phyloP scores from a whole-genome alignment of 306 rosid genomes.

The Corylus avellana region DNA sequence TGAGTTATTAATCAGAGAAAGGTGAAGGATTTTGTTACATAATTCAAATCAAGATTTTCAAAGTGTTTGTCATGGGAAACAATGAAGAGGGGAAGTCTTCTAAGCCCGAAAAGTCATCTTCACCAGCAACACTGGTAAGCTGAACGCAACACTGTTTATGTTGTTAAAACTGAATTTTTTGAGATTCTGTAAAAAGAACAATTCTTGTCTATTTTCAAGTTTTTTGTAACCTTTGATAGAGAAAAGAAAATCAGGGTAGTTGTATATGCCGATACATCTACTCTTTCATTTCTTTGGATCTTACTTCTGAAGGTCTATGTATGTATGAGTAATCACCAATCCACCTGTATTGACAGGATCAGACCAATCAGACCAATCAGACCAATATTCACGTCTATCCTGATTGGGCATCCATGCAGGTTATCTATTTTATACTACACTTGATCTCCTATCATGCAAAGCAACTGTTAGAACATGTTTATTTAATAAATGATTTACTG shows the following conservation, averaged over 20 bases:
- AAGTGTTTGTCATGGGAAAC: slow-evolving; percentile 62
- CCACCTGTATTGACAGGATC: slow-evolving; percentile 54
- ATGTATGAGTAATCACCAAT: not conserved
- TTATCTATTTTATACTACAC: slow-evolving; percentile 28
- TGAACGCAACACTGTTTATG: slow-evolving; percentile 2
- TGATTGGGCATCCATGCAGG: slow-evolving; percentile 99
- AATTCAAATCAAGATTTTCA: not conserved
- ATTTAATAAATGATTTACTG: not conserved
- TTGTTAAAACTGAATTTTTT: not conserved
- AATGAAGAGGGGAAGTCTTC: slow-evolving; percentile 67
- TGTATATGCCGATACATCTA: not conserved
- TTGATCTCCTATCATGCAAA: slow-evolving; percentile 10
- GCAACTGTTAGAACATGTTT: slow-evolving; percentile 2
- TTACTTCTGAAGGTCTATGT: not conserved
- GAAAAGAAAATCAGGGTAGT: slow-evolving; percentile 2
- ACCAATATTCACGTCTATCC: slow-evolving; percentile 66
- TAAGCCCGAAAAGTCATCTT: slow-evolving; percentile 65
- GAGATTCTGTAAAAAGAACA: not conserved
- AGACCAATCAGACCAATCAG: slow-evolving; percentile 51
- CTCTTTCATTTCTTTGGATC: not conserved
- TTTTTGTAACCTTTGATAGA: slow-evolving; percentile 14
- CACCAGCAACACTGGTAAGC: slow-evolving; percentile 67
- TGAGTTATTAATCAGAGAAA: slow-evolving; percentile 27
- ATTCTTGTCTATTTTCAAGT: not conserved
- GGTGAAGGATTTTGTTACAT: slow-evolving; percentile 6